A percentile compares a stretch with the other conserved stretches of the same genome.
phyloP scores from a whole-genome alignment of 768 basidiomycete species.

The Mycena vulgaris region DNA sequence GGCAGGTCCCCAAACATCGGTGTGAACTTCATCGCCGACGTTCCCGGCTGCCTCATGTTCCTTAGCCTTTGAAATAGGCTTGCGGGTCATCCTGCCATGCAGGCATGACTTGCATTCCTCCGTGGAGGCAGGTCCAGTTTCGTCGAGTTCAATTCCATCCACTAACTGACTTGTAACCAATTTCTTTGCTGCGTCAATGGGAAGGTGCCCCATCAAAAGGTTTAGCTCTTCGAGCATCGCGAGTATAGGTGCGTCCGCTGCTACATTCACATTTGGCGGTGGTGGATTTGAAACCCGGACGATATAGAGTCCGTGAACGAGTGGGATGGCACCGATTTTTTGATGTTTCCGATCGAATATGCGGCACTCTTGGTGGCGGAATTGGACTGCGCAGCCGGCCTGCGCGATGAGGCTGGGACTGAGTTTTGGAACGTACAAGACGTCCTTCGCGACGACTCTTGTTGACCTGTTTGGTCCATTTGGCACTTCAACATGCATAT shows the following conservation, averaged over 20 bases:
- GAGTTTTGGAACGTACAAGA: conserved; percentile 49
- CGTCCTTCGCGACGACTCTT: conserved; percentile 43
- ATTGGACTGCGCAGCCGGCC: conserved; percentile 43
- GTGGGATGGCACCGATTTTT: conserved; percentile 18
- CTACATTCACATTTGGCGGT: not conserved
- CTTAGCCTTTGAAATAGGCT: conserved; percentile 43
- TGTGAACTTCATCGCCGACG: conserved; percentile 51
- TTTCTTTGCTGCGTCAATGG: conserved; percentile 37
- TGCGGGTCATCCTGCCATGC: conserved; percentile 46
- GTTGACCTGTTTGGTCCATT: conserved; percentile 38
- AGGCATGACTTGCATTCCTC: too few species aligned
- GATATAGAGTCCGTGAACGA: conserved; percentile 24
- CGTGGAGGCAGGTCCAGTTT: conserved; percentile 23
- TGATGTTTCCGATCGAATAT: conserved; percentile 33
- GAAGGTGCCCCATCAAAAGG: conserved; percentile 46
- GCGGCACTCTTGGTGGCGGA: conserved; percentile 40
- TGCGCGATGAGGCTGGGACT: conserved; percentile 47
- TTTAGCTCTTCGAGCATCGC: conserved; percentile 45
- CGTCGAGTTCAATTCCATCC: conserved; percentile 44
- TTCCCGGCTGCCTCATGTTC: conserved; percentile 32
- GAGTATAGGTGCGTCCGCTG: not conserved
- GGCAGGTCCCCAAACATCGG: conserved; percentile 56
- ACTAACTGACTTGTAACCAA: conserved; percentile 44
- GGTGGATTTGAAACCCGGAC: not conserved
- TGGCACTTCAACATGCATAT: conserved; percentile 44